Evolutionary conservation across 495 filamentous ascomycete species (phyloP).

Genomic region (Glutinoglossum americanum): DNA sequence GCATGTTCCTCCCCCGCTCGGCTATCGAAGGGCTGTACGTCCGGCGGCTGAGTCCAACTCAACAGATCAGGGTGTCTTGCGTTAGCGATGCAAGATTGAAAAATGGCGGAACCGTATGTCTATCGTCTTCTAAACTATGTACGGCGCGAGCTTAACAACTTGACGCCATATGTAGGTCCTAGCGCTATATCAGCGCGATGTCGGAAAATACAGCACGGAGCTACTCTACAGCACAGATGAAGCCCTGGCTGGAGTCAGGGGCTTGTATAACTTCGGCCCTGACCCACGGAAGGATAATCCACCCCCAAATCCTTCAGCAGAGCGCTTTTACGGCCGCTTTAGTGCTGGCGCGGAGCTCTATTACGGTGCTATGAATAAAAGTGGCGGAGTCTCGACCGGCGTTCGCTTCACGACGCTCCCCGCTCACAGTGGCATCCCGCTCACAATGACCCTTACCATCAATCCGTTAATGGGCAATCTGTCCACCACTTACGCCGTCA

Average conservation of each 20-base stretch:
- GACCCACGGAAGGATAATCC: constrained; percentile 34
- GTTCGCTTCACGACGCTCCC: constrained; percentile 80
- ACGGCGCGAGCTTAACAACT: constrained; percentile 12
- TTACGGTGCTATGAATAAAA: constrained; percentile 80
- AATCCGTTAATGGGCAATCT: constrained; percentile 88
- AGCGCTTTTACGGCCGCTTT: constrained; percentile 16
- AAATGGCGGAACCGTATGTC: constrained; percentile 41
- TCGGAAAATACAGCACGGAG: constrained; percentile 72
- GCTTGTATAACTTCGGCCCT: constrained; percentile 83
- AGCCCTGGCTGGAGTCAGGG: constrained; percentile 65
- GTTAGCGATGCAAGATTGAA: constrained; percentile 57
- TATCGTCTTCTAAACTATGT: constrained; percentile 23
- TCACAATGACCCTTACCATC: constrained; percentile 77
- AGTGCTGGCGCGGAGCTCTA: constrained; percentile 73
- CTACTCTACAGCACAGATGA: constrained; percentile 86
- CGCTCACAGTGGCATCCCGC: constrained; percentile 54
- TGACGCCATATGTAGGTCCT: constrained; percentile 21
- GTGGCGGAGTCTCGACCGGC: constrained; percentile 62
- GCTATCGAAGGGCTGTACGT: constrained; percentile 77
- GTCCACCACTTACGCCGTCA: constrained; percentile 72
- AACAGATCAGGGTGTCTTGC: constrained; percentile 59
- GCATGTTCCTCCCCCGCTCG: constrained; percentile 65
- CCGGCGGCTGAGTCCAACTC: constrained; percentile 53
- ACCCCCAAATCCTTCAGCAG: constrained; percentile 4
- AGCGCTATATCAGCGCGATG: constrained; percentile 68